Base-by-base conservation (phyloP, 352 stramenopile genomes). In the Globisporangium nodosum region DNA sequence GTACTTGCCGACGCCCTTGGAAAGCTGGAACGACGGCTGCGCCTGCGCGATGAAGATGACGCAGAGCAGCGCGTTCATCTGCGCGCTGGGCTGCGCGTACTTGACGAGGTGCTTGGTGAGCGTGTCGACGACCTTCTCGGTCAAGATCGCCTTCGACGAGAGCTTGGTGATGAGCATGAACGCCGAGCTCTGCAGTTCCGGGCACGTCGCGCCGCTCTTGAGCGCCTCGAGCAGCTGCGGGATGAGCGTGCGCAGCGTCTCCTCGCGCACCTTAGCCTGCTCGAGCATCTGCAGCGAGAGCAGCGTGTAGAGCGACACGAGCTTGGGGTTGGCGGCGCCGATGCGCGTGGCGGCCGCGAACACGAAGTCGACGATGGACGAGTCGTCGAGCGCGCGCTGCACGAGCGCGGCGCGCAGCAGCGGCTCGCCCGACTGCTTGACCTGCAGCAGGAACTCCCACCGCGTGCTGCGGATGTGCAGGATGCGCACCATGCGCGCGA, bases 161-260 rank as follows among this genome's bases (percentile, higher is more conserved):
- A 95, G 59, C 64, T 95, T 95, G 8, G 83, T 93, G 46, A 89
- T 61, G 52, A 94, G 69, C 83, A 95, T 95, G 64, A 91, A 95
- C 39, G 80, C 81, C 12, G 84, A 78, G 0, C 80, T 78, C 69
- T 95, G 86, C 51, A 92, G 71, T 60, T 95, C 86, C 6, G 84
- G 81, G 51, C 87, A 85, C 1, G 46, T 60, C 15, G 69, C 71
- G 20, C 45, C 45, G 63, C 71, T 80, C 60, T 92, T 90, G 42
- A 93, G 76, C 57, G 84, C 76, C 8, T 66, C 58, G 1, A 95
- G 65, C 18, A 94, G 57, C 55, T 95, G 80, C 35, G 86, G 86
- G 13, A 92, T 77, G 11, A 95, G 66, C 80, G 82, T 92, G 13
- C 86, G 78, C 53, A 95, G 68, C 62, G 82, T 90, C 15, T 68